Percentiles rank a stretch among this genome's conserved stretches.
These are phyloP conservation scores for Eucalyptus virginea DNA, from an alignment of 345 rosid genomes.

Conservation along the genomic window DNA sequence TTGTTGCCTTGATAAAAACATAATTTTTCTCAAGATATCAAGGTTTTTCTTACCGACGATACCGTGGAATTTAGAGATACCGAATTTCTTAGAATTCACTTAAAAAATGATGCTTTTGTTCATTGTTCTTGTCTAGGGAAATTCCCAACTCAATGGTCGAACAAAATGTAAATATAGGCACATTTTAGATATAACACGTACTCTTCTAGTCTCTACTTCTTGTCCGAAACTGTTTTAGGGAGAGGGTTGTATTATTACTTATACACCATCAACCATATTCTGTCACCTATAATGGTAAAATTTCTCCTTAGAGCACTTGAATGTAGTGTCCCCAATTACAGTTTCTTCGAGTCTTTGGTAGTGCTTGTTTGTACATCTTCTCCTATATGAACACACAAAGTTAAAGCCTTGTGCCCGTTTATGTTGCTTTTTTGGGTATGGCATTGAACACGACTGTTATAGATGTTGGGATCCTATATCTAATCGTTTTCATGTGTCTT, in stretches of 20 bases:
- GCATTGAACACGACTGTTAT: neutral
- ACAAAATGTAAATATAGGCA: neutral
- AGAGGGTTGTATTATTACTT: neutral
- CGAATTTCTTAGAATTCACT: neutral
- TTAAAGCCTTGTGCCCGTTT: neutral
- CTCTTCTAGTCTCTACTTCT: neutral
- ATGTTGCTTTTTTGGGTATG: neutral
- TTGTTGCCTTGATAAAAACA: neutral
- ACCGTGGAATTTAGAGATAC: neutral
- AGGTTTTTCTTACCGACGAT: neutral
- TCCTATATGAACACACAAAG: no score
- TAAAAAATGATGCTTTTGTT: neutral
- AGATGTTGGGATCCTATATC: neutral
- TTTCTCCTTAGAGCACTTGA: neutral
- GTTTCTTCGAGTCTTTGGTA: neutral
- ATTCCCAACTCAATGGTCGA: neutral
- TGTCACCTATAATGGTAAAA: neutral
- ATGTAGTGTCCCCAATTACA: neutral
- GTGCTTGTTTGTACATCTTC: neutral
- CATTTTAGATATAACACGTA: neutral
- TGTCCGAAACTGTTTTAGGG: no score
- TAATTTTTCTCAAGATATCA: neutral
- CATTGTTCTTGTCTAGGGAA: neutral
- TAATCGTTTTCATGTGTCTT: neutral
- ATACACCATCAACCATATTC: neutral